These are phyloP conservation scores for Peronospora belbahrii DNA, from an alignment of 352 stramenopile species.

Conservation along the genomic window DNA sequence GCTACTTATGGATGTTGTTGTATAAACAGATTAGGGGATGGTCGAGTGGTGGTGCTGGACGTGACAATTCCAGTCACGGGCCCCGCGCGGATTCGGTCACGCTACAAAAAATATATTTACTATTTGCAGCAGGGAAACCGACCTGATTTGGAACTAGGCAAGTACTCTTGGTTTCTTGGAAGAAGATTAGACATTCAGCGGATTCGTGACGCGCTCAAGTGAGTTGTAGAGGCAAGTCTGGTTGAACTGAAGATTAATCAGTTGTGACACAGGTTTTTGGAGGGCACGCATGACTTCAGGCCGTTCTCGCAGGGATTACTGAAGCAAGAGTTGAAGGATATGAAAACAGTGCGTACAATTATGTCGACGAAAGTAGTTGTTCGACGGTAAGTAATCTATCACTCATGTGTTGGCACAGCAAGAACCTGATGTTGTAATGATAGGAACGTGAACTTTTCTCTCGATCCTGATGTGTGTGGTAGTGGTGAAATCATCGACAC, in stretches of 20 bases:
- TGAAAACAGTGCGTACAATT: constrained; percentile 61
- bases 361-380: constrained; percentile 54
- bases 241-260: constrained; percentile 1
- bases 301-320: constrained; percentile 72
- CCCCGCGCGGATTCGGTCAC: constrained; percentile 60
- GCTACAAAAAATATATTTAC: constrained; percentile 87
- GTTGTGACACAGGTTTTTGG: constrained; percentile 36
- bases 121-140: constrained; percentile 81
- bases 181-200: constrained; percentile 49
- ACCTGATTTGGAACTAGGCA: constrained; percentile 56
- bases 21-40: constrained; percentile 24
- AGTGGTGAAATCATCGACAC: constrained; percentile 44
- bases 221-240: neutral
- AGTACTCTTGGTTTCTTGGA: constrained; percentile 81
- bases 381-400: constrained; percentile 29
- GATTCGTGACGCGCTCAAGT: constrained; percentile 61
- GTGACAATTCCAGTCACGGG: constrained; percentile 28
- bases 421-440: neutral
- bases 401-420: neutral
- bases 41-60: constrained; percentile 40
- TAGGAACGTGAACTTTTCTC: constrained; percentile 66
- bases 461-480: constrained; percentile 51
- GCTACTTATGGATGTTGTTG: constrained; percentile 1
- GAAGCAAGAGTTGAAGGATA: constrained; percentile 48
- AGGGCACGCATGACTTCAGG: constrained; percentile 71